These are phyloP conservation scores for Meripilus lineatus DNA, from an alignment of 1,284 basidiomycete species.

Conservation along the genomic window DNA sequence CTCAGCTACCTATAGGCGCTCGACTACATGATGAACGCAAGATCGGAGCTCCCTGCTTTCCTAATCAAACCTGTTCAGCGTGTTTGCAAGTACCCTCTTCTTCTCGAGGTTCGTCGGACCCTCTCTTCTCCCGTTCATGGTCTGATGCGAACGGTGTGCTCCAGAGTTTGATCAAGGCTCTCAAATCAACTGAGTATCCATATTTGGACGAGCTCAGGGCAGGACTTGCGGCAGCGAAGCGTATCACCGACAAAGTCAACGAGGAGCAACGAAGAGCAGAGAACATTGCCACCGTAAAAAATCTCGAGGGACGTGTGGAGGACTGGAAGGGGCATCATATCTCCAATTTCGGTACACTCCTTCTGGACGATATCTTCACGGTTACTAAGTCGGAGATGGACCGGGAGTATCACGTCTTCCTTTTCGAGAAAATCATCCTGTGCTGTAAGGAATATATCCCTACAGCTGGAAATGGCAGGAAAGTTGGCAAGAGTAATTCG, in stretches of 20 bases:
- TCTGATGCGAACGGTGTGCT: constrained; percentile 8
- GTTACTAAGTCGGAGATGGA: constrained; percentile 97
- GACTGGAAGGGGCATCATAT: constrained; percentile 99
- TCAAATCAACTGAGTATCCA: constrained; percentile 60
- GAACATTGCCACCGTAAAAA: constrained; percentile 84
- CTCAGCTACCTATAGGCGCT: constrained; percentile 47
- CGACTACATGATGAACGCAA: constrained; percentile 76
- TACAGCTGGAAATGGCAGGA: constrained; percentile 48
- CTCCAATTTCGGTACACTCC: constrained; percentile 87
- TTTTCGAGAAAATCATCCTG: constrained; percentile 98
- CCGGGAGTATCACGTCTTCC: constrained; percentile 97
- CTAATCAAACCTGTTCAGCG: constrained; percentile 81
- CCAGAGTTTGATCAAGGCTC: constrained; percentile 76
- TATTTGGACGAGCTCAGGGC: constrained; percentile 79
- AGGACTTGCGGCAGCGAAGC: constrained; percentile 84
- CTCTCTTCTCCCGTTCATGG: constrained; percentile 6
- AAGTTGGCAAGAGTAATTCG: constrained; percentile 68
- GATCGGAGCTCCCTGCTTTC: constrained; percentile 84
- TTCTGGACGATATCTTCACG: constrained; percentile 92
- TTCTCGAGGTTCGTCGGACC: constrained; percentile 53
- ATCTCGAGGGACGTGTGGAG: constrained; percentile 87
- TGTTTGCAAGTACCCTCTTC: constrained; percentile 73
- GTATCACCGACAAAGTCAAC: constrained; percentile 95
- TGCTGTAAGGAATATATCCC: constrained; percentile 88
- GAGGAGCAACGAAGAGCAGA: constrained; percentile 88